A percentile compares a stretch with the other conserved stretches of the same genome.
Conservation (phyloP, 371 early-diverging fungal species). For the Mycotypha africana region DNA sequence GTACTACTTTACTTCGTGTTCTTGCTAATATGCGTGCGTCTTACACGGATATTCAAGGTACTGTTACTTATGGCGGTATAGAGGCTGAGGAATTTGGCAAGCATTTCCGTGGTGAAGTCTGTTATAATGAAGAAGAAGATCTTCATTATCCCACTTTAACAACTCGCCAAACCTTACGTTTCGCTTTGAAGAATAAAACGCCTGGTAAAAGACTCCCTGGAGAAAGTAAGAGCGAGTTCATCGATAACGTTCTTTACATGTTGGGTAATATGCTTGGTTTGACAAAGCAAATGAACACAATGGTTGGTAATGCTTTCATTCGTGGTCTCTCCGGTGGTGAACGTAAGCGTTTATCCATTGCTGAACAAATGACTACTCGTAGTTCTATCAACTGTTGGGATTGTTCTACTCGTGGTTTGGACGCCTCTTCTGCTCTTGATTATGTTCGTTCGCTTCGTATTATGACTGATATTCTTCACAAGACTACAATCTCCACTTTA, state of each 20-base stretch:
- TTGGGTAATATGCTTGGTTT: constrained; percentile 70
- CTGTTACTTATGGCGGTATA: constrained; percentile 61
- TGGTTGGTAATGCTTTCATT: constrained; percentile 80
- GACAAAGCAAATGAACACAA: constrained; percentile 68
- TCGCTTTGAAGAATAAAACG: constrained; percentile 62
- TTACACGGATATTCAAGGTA: constrained; percentile 52
- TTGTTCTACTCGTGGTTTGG: constrained; percentile 88
- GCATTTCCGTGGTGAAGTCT: constrained; percentile 56
- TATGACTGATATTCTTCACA: constrained; percentile 56
- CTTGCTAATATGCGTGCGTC: constrained; percentile 60
- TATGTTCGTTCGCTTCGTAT: constrained; percentile 67
- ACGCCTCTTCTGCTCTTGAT: constrained; percentile 84
- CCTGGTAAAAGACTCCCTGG: constrained; percentile 51
- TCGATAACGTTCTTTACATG: constrained; percentile 40
- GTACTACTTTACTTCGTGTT: constrained; percentile 60
- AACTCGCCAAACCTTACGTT: constrained; percentile 60
- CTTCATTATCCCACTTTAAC: constrained; percentile 66
- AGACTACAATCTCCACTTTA: constrained; percentile 44
- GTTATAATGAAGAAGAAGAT: constrained; percentile 72
- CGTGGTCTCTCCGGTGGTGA: constrained; percentile 87
- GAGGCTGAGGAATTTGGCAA: constrained; percentile 49
- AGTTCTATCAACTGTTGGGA: constrained; percentile 80
- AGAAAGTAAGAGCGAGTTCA: constrained; percentile 36
- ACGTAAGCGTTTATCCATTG: constrained; percentile 84
- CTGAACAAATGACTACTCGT: constrained; percentile 78